Evolutionary conservation across 176 grass and related monocot genomes (phyloP), one percentile per base, ranked within the genome.

Genomic region (Bonia amplexicaulis): DNA sequence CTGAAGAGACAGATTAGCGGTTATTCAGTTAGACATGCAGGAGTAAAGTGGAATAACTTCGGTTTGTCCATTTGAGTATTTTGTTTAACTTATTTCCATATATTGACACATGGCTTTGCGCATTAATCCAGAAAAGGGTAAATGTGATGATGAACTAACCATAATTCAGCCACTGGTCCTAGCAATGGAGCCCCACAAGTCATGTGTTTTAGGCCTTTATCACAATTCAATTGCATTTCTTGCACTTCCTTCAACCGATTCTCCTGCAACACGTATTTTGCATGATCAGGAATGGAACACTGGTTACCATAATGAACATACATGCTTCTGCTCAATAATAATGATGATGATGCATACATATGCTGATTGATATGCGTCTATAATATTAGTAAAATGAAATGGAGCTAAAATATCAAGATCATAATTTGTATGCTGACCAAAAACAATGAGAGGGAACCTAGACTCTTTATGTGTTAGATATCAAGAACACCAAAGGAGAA

Each of bases 201-300:
- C 68, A 84, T 87, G 82, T 91, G 90, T 66, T 91, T 91, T 22
- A 99, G 69, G 37, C 97, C 97, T 82, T 91, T 91, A 48, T 99
- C 93, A 79, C 97, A 96, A 64, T 89, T 94, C 66, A 62, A 31
- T 79, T 88, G 82, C 93, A 99, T 99, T 89, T 93, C 91, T 83
- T 96, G 91, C 39, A 99, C 93, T 88, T 99, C 91, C 80, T 86
- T 96, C 87, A 99, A 92, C 84, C 93, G 92, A 29, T 86, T 92
- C 71, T 96, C 97, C 97, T 99, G 88, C 53, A 77, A 82, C 1
- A 80, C 20, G 33, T 62, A 75, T 54, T 63, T 69, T 20, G 9
- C 59, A 84, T 64, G 71, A 13, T 85, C 70, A 53, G 82, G 29
- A 82, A 27, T 4, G 3, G 0, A 67, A 44, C 8, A 52, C 55